Base-by-base conservation (phyloP, 2,329 filamentous ascomycete genomes). In the Diaporthe ilicicola region DNA sequence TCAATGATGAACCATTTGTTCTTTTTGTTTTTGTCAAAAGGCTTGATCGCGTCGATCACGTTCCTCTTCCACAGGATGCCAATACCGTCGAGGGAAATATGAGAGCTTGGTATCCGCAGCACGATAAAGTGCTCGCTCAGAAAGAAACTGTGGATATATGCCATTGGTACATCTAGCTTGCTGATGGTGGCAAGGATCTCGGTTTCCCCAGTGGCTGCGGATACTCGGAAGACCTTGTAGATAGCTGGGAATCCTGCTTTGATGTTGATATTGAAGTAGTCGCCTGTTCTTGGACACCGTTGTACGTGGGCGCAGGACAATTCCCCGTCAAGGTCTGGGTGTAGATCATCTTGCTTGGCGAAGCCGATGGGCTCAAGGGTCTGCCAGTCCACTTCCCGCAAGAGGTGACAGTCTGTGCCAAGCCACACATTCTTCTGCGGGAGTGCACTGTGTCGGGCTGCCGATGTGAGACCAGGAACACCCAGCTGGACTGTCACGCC, bases 81-180 rank as follows among this genome's bases (percentile, higher is more conserved):
- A 1, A 91, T 71, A 0, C 93, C 93, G 12, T 81, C 82, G 74
- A 82, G 84, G 2, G 82, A 85, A 50, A 90, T 85, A 73, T 91
- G 89, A 0, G 91, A 86, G 19, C 89, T 89, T 75, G 92, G 94
- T 1, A 96, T 82, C 76, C 92, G 94, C 5, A 97, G 82, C 0
- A 96, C 82, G 2, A 95, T 89, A 76, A 91, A 92, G 75, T 90
- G 89, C 19, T 89, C 82, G 0, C 93, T 92, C 32, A 97, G 80
- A 76, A 94, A 94, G 75, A 95, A 87, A 10, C 93, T 95, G 81
- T 97, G 94, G n/a, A 97, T 89, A 76, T 96, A 97, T 0, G 93
- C 91, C 0, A 92, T 82, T 2, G 82, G 81, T 3, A 86, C 78
- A 3, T 84, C 82, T 4, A 81, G 79, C 3, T 82, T 84, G 0